Base-by-base conservation (phyloP, 192 early-diverging fungal species). In the Gorgonomyces haynaldii region DNA sequence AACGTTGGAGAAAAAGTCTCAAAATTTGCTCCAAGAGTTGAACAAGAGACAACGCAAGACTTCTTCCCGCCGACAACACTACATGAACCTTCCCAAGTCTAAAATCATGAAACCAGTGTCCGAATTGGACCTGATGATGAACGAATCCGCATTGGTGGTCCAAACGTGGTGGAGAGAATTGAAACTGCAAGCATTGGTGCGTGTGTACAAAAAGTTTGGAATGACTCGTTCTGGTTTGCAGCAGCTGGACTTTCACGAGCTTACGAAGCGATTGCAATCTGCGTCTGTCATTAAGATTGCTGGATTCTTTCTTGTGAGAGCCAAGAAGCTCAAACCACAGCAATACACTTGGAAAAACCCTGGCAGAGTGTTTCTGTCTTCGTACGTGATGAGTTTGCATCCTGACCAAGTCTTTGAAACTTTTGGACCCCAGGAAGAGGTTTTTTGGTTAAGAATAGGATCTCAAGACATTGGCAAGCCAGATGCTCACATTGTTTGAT, bases 351-450 rank as follows among this genome's bases (percentile, higher is more conserved):
- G 46, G 38, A 81, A 64, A 46, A 79, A 67, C 60, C 63, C 66
- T 29, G 70, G 76, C 9, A 64, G 84, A 17, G 76, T 87, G 8
- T 76, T 87, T 36, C 49, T 89, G 42, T 79, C 69, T 50, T 64
- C 76, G 27, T 89, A 82, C 44, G 77, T 89, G 76, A 72, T 84
- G 1, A 62, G 74, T 28, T 69, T 67, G 1, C 74, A 85, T 34
- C 81, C 85, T 0, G 34, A 24, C 9, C 72, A 82, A 51, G 72
- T 81, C 17, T 69, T 84, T 54, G 65, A 67, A 6, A 60, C 54
- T 42, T 31, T 67, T 26, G 60, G 73, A 32, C 50, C 45, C 30
- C 61, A 72, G 21, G 71, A 85, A 53, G 56, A 75, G 69, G 77
- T 80, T 24, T 36, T 26, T 38, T 45, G 15, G 54, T 22, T 53